A percentile compares a stretch with the other conserved stretches of the same genome.
phyloP scores from a whole-genome alignment of 164 flowering plant species.

The Aristolochia contorta region DNA sequence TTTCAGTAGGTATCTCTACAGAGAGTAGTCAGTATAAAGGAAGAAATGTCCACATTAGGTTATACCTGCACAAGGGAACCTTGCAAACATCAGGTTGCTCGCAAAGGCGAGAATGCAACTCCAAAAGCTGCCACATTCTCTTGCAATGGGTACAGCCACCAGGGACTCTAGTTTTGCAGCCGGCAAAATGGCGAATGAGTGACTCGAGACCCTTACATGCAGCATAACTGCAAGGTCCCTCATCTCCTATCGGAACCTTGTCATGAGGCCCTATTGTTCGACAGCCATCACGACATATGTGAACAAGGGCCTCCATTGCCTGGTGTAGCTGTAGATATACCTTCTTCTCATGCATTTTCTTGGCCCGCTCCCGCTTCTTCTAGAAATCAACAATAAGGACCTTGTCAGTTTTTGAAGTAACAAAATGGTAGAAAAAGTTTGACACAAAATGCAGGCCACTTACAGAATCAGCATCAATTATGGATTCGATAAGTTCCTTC shows the following conservation, averaged over 20 bases:
- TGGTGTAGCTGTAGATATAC: slow-evolving; percentile 57
- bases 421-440: neutral
- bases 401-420: neutral
- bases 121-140: slow-evolving; percentile 97
- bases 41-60: neutral
- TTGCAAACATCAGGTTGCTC: slow-evolving; percentile 37
- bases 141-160: slow-evolving; percentile 85
- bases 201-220: slow-evolving; percentile 78
- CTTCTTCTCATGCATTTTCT: slow-evolving; percentile 46
- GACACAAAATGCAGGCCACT: slow-evolving; percentile 9
- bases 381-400: slow-evolving; percentile 15
- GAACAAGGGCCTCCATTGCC: slow-evolving; percentile 94
- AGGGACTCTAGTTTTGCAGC: slow-evolving; percentile 65
- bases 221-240: slow-evolving; percentile 49
- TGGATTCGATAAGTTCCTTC: slow-evolving; percentile 38
- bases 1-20: neutral
- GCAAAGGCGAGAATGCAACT: slow-evolving; percentile 62
- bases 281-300: slow-evolving; percentile 86
- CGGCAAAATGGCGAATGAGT: slow-evolving; percentile 80
- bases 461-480: slow-evolving; percentile 42
- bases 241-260: slow-evolving; percentile 34
- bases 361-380: slow-evolving; percentile 45
- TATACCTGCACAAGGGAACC: slow-evolving; percentile 80
- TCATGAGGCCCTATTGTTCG: slow-evolving; percentile 85
- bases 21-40: neutral